Evolutionary conservation across 2,329 filamentous ascomycete species (phyloP).

Genomic region (Fusarium annulatum): DNA sequence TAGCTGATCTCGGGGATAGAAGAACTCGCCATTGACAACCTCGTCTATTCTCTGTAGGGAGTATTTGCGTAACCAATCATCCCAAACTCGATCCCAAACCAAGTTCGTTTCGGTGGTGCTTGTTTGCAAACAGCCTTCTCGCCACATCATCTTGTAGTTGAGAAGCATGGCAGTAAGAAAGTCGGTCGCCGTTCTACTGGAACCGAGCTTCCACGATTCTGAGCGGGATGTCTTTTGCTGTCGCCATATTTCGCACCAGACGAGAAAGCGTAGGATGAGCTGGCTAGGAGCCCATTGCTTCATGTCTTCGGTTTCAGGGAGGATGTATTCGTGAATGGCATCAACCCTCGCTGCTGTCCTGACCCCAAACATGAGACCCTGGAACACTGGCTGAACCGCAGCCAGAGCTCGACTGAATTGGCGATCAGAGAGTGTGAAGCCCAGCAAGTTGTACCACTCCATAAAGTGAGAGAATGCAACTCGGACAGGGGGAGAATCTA

Average conservation of each 20-base stretch:
- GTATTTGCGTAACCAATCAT: conserved; percentile 45
- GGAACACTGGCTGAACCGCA: conserved; percentile 17
- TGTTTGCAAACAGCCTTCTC: conserved; percentile 26
- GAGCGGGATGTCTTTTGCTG: conserved; percentile 34
- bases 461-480: conserved; percentile 39
- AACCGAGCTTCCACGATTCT: conserved; percentile 35
- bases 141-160: conserved; percentile 39
- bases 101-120: conserved; percentile 2
- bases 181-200: conserved; percentile 21
- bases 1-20: conserved; percentile 31
- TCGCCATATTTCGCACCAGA: conserved; percentile 43
- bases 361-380: conserved; percentile 33
- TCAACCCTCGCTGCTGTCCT: conserved; percentile 6
- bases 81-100: conserved; percentile 44
- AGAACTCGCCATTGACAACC: conserved; percentile 5
- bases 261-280: conserved; percentile 40
- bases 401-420: conserved; percentile 17
- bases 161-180: conserved; percentile 42
- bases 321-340: conserved; percentile 25
- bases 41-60: conserved; percentile 13
- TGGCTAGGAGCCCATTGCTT: conserved; percentile 20
- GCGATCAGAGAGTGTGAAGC: background rate
- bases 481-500: conserved; percentile 42
- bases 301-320: background rate
- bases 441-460: background rate